phyloP scores from a whole-genome alignment of 371 early-diverging fungal species.

The Rhizopus arrhizus region DNA sequence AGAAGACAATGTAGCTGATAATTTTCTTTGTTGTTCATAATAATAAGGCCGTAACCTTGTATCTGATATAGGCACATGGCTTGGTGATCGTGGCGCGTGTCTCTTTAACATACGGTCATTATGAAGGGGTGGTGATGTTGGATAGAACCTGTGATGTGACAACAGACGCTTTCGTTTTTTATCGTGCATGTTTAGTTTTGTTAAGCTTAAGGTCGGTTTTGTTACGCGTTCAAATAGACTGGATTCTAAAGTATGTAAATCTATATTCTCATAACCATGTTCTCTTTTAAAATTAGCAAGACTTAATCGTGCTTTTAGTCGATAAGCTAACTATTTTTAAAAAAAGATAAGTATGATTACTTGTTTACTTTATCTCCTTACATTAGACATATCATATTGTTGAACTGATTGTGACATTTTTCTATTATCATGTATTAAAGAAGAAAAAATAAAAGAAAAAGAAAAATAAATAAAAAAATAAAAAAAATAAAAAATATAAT shows the following conservation, averaged over 20 bases:
- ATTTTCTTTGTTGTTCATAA: constrained; percentile 5
- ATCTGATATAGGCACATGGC: constrained; percentile 10
- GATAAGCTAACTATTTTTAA: constrained; percentile 23
- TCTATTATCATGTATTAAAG: background rate
- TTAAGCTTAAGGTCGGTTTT: background rate
- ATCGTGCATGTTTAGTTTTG: background rate
- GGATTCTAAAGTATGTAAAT: constrained; percentile 27
- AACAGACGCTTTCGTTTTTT: constrained; percentile 14
- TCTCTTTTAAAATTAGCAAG: constrained; percentile 34
- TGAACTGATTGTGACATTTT: background rate
- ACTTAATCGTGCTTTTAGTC: constrained; percentile 29
- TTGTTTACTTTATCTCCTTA: background rate
- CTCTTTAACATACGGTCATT: too few species aligned
- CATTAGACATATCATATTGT: background rate
- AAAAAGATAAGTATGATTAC: background rate
- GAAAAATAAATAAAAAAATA: too few species aligned
- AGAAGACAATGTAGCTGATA: constrained; percentile 25
- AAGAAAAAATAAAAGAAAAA: background rate
- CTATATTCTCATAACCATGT: constrained; percentile 30
- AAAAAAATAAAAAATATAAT: too few species aligned
- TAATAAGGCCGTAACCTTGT: background rate
- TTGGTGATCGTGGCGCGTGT: background rate
- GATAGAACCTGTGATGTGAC: constrained; percentile 25
- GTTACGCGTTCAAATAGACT: constrained; percentile 13
- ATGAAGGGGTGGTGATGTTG: constrained; percentile 2